A percentile compares a stretch with the other conserved stretches of the same genome.
These are phyloP conservation scores for Aspergillus steynii DNA, from an alignment of 495 filamentous ascomycete genomes.

Conservation along the genomic window DNA sequence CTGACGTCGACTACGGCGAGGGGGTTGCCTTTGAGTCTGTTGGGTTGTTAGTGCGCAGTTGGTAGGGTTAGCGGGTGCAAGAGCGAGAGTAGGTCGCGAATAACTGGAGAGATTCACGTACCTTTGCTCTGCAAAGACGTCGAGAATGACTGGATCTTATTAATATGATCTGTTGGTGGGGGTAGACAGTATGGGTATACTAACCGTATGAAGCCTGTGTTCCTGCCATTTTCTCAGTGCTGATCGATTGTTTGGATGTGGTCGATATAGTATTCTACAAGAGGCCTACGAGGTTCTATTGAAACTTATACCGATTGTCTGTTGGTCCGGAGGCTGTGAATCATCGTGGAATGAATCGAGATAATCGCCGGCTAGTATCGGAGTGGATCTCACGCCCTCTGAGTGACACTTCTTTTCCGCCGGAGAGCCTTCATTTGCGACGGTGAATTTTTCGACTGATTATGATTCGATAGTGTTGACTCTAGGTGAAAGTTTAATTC, in stretches of 20 bases:
- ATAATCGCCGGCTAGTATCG: neutral
- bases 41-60: neutral
- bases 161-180: neutral
- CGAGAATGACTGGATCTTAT: constrained; percentile 47
- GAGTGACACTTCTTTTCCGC: neutral
- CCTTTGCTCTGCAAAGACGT: constrained; percentile 61
- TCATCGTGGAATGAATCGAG: neutral
- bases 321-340: neutral
- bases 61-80: neutral
- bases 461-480: neutral
- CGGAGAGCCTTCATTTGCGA: neutral
- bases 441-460: neutral
- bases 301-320: neutral
- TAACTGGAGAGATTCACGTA: constrained; percentile 15
- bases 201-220: neutral
- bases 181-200: no score
- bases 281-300: neutral
- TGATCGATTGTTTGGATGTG: neutral
- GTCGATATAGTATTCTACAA: neutral
- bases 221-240: neutral
- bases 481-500: no score
- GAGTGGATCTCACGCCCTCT: neutral
- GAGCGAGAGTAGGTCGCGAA: no score
- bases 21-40: constrained; percentile 61
- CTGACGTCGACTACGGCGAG: constrained; percentile 64